A percentile compares a stretch with the other conserved stretches of the same genome.
These are phyloP conservation scores for Diddensiella transvaalensis DNA, from an alignment of 805 yeast genomes.

Conservation along the genomic window DNA sequence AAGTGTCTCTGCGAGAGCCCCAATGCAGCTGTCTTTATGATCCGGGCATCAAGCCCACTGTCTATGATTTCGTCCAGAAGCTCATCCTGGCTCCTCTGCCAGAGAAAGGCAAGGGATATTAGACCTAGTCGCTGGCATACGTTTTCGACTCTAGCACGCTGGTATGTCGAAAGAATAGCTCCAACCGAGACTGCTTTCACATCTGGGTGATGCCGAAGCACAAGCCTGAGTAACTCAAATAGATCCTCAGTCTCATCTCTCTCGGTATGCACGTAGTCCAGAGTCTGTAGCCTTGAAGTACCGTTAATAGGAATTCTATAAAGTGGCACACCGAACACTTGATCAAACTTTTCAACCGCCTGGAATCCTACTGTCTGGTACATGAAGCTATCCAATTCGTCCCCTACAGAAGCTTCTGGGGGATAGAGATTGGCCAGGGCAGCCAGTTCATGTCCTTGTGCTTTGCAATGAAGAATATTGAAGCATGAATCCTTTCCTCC, in stretches of 20 bases:
- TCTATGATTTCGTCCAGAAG: conserved; percentile 78
- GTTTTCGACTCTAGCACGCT: conserved; percentile 87
- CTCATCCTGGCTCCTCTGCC: conserved; percentile 84
- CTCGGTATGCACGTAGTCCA: conserved; percentile 66
- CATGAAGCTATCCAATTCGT: conserved; percentile 93
- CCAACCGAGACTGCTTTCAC: conserved; percentile 89
- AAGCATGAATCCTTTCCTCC: conserved; percentile 97
- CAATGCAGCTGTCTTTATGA: conserved; percentile 90
- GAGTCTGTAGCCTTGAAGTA: conserved; percentile 53
- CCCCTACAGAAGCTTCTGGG: conserved; percentile 37
- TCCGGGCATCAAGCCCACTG: conserved; percentile 68
- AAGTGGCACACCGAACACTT: conserved; percentile 77
- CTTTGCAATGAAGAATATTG: conserved; percentile 81
- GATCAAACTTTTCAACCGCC: conserved; percentile 57
- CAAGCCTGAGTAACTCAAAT: conserved; percentile 46
- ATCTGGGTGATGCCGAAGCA: conserved; percentile 59
- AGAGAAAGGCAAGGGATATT: conserved; percentile 68
- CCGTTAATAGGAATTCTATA: conserved; percentile 67
- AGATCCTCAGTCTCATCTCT: conserved; percentile 90
- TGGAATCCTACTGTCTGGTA: conserved; percentile 96
- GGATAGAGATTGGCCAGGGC: conserved; percentile 88
- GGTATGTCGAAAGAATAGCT: conserved; percentile 93
- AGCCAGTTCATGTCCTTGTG: conserved; percentile 76
- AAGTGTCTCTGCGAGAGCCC: conserved; percentile 69
- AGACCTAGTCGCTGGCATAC: conserved; percentile 75